Evolutionary conservation across 2,329 filamentous ascomycete species (phyloP), one percentile per base, ranked within the genome.

Genomic region (Diaporthe citriasiana): DNA sequence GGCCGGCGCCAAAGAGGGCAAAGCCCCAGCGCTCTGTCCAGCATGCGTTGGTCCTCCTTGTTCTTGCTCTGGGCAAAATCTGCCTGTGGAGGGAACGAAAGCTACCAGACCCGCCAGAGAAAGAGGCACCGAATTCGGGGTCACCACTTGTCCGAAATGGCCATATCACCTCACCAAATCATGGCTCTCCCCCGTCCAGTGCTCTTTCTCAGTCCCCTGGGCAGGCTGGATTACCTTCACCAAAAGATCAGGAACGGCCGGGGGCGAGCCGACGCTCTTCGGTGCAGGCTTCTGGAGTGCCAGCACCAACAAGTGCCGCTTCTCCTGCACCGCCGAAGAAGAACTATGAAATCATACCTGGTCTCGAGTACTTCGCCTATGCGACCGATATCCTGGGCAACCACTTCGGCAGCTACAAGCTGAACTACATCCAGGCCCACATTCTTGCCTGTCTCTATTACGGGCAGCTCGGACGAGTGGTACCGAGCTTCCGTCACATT

Each of bases 381-480:
- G 96, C 95, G 2, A 93, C 93, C 0, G 93, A 97, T 75, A 98
- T 98, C 50, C 85, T 98, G 22, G 95, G 95, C 7, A 93, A 93
- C 74, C 91, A 97, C 68, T 88, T 92, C 47, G 95, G 94, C 17
- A 93, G 93, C 0, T 94, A 93, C 75, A 93, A 94, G 56, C 87
- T 98, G 74, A 92, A 93, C 77, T 93, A 97, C 80, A 94, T 97
- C 6, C 95, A 98, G 81, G 94, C 93, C 10, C 92, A 92, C 78
- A 90, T 98, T 33, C 88, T 98, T 60, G 95, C 95, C 22, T 95
- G 94, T 3, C 84, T 99, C 7, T 99, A 98, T 81, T 92, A 95
- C 76, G 95, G 95, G 4, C 97, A 98, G 81, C 85, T 98, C 35
- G 95, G 92, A 0, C 90, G 96, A 65, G 93, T 97, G 0, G 87